Percentiles rank a stretch among this genome's conserved stretches.
Conservation (phyloP, 2,329 filamentous ascomycete genomes). For the Botrytis galanthina region DNA sequence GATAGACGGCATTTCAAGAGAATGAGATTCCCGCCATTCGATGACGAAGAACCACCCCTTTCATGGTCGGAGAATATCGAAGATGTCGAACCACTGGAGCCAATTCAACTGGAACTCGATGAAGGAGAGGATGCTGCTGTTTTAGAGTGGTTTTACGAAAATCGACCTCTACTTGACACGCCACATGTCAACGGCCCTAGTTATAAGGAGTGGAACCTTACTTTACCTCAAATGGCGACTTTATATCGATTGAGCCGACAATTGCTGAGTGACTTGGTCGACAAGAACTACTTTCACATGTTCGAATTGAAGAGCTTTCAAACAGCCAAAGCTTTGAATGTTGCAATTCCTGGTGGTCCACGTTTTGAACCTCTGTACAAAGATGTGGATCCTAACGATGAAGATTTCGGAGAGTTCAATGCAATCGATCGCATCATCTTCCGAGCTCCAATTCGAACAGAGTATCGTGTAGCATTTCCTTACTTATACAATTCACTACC, state of each 20-base stretch:
- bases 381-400: conserved; percentile 96
- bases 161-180: conserved; percentile 85
- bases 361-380: conserved; percentile 97
- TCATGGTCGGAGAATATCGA: conserved; percentile 99
- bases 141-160: conserved; percentile 97
- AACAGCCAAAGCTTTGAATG: conserved; percentile 94
- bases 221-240: conserved; percentile 91
- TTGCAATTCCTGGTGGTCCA: conserved; percentile 94
- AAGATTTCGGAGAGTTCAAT: conserved; percentile 99
- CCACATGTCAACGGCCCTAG: conserved; percentile 93
- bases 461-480: conserved; percentile 92
- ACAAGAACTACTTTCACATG: conserved; percentile 97
- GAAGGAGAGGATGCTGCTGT: conserved; percentile 89
- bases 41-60: conserved; percentile 95
- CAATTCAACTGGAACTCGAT: conserved; percentile 97
- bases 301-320: conserved; percentile 94
- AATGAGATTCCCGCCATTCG: conserved; percentile 98
- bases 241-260: conserved; percentile 90
- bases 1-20: conserved; percentile 95
- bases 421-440: conserved; percentile 99
- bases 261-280: conserved; percentile 84
- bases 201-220: conserved; percentile 94
- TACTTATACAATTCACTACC: conserved; percentile 96
- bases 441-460: conserved; percentile 88
- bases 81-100: conserved; percentile 94